phyloP scores from a whole-genome alignment of 192 early-diverging fungal species.

The Spinellus fusiger region DNA sequence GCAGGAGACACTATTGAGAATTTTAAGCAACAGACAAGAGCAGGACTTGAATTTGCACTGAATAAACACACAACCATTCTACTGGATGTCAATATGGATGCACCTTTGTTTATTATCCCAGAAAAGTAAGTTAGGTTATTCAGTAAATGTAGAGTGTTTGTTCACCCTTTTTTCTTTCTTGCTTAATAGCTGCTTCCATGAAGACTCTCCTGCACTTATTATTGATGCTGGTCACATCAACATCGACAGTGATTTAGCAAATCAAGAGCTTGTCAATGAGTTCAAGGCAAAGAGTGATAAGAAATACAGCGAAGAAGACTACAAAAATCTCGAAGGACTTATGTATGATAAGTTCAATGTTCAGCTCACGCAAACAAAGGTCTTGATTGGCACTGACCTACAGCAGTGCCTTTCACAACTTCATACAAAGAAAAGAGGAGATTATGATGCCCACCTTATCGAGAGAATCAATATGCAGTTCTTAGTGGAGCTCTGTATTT shows the following conservation, averaged over 20 bases:
- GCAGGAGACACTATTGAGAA: conserved; percentile 69
- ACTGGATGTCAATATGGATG: conserved; percentile 75
- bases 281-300: conserved; percentile 55
- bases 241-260: conserved; percentile 66
- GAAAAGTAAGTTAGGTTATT: conserved; percentile 23
- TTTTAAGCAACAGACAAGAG: conserved; percentile 67
- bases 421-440: conserved; percentile 25
- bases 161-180: neutral
- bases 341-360: conserved; percentile 82
- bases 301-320: conserved; percentile 48
- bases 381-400: conserved; percentile 51
- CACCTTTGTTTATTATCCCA: conserved; percentile 79
- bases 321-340: conserved; percentile 53
- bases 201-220: conserved; percentile 54
- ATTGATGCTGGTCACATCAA: conserved; percentile 78
- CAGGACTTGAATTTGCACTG: conserved; percentile 72
- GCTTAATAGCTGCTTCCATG: conserved; percentile 30
- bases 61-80: conserved; percentile 72
- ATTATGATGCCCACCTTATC: conserved; percentile 49
- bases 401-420: conserved; percentile 15
- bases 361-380: conserved; percentile 60
- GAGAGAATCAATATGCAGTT: conserved; percentile 68
- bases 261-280: conserved; percentile 49
- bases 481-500: conserved; percentile 65
- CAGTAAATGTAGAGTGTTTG: neutral